Base-by-base conservation (phyloP, 225 moss, liverwort and hornwort species). In the Rhytidiadelphus loreus region DNA sequence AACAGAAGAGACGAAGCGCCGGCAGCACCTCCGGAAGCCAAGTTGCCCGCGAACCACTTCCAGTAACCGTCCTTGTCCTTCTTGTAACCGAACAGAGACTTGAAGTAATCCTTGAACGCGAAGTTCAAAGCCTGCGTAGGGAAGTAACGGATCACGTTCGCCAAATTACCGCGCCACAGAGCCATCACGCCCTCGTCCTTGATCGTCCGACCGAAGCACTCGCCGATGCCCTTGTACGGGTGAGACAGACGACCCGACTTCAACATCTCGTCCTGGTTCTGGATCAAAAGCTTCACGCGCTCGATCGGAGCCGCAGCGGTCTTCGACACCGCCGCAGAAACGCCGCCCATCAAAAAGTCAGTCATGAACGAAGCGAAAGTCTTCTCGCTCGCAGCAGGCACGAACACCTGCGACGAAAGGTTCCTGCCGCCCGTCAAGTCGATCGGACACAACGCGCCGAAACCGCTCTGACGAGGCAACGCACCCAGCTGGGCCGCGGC, bases 31-130 rank as follows among this genome's bases (percentile, higher is more conserved):
- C 94, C 93, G 12, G 93, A 95, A 28, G 92, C 92, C 92, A 91
- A 25, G 75, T 91, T 91, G 13, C 91, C 91, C 16, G 88, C 91
- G 77, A 91, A 91, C 91, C 91, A 91, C 82, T 77, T 88, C 91
- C 91, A 91, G 86, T 91, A 91, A 6, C 91, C 91, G 70, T 70
- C 91, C 88, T 6, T 88, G 86, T 91, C 91, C 88, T 91, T 91
- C 88, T 70, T 94, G 93, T 95, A 95, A 29, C 95, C 95, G 70
- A 95, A 95, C 41, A 94, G 70, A 29, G 90, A 73, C 92, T 95
- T 95, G 93, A 94, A 94, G 88, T 94, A 93, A 80, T 94, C 94
- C 94, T 94, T 94, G 87, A 94, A 94, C 57, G 94, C 94, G 61
- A 94, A 94, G 90, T 94, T 94, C 88, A 92, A 84, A 22, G 93